These are phyloP conservation scores for Plasmodiophora brassicae DNA, from an alignment of 208 protist genomes.

Conservation along the genomic window DNA sequence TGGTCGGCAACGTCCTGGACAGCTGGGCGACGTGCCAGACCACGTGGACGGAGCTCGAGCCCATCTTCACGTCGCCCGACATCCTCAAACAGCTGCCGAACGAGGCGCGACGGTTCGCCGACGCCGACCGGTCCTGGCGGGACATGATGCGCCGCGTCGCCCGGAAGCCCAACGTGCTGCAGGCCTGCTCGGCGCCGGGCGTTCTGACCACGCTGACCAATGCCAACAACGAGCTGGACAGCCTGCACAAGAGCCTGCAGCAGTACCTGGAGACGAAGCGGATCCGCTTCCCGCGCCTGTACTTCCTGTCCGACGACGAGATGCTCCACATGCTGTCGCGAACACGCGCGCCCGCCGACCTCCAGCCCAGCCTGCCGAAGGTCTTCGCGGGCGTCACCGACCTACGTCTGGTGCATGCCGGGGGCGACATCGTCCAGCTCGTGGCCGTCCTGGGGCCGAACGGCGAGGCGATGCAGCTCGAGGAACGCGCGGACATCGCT, in stretches of 20 bases:
- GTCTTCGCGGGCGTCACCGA: slow-evolving; percentile 52
- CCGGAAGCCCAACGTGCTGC: slow-evolving; percentile 49
- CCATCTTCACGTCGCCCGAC: slow-evolving; percentile 52
- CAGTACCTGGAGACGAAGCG: slow-evolving; percentile 75
- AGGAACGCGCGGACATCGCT: background rate
- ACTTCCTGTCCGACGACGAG: slow-evolving; percentile 76
- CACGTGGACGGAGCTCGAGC: slow-evolving; percentile 57
- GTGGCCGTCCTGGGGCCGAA: slow-evolving; percentile 42
- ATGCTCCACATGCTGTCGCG: slow-evolving; percentile 91
- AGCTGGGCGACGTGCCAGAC: slow-evolving; percentile 54
- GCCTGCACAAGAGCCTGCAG: slow-evolving; percentile 83
- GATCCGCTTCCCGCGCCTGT: slow-evolving; percentile 61
- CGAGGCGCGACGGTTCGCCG: slow-evolving; percentile 50
- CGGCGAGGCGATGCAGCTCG: slow-evolving; percentile 47
- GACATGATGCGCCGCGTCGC: slow-evolving; percentile 53
- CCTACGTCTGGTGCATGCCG: slow-evolving; percentile 35
- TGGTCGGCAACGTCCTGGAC: slow-evolving; percentile 52
- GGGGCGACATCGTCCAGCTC: slow-evolving; percentile 36
- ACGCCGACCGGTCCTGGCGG: slow-evolving; percentile 57
- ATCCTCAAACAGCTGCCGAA: slow-evolving; percentile 53
- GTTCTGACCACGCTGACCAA: slow-evolving; percentile 55
- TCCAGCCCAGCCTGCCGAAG: slow-evolving; percentile 63
- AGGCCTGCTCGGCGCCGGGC: slow-evolving; percentile 38
- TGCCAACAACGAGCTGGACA: slow-evolving; percentile 82
- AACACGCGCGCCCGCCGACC: slow-evolving; percentile 54